Percentiles rank a stretch among this genome's conserved stretches.
Evolutionary conservation across 768 basidiomycete genomes (phyloP).

Genomic region (Rhodosporidiobolus odoratus): DNA sequence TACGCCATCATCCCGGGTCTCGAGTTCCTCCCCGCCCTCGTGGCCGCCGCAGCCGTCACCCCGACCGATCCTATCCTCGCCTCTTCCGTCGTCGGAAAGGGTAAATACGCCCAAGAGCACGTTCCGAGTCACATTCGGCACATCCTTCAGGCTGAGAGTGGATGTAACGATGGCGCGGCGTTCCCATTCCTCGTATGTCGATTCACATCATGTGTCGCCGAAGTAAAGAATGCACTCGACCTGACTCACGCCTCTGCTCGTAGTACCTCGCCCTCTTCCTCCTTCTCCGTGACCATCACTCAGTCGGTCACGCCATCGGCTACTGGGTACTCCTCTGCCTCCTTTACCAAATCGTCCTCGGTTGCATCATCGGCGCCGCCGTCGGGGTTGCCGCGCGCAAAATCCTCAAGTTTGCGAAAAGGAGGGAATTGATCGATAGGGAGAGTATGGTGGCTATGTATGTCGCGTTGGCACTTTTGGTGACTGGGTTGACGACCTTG

Average conservation of each 20-base stretch:
- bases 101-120: constrained; percentile 96
- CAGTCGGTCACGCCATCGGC: constrained; percentile 58
- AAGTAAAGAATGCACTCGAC: background rate
- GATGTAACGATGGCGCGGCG: constrained; percentile 94
- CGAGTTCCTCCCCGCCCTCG: constrained; percentile 80
- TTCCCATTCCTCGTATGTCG: constrained; percentile 77
- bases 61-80: constrained; percentile 87
- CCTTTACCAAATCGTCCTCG: constrained; percentile 48
- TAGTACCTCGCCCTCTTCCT: constrained; percentile 71
- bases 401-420: constrained; percentile 46
- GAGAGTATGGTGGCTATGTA: constrained; percentile 50
- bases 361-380: constrained; percentile 46
- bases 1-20: constrained; percentile 85
- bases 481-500: constrained; percentile 63
- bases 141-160: constrained; percentile 78
- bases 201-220: background rate
- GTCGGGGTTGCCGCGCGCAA: constrained; percentile 48
- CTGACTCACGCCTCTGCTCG: background rate
- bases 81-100: constrained; percentile 77
- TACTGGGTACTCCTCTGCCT: constrained; percentile 64
- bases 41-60: constrained; percentile 63
- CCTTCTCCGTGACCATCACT: constrained; percentile 59
- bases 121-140: constrained; percentile 71
- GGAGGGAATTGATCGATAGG: constrained; percentile 47
- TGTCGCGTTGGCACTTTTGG: constrained; percentile 63